A percentile compares a stretch with the other conserved stretches of the same genome.
Conservation (phyloP, 2,329 filamentous ascomycete species). For the Setomelanomma holmii region DNA sequence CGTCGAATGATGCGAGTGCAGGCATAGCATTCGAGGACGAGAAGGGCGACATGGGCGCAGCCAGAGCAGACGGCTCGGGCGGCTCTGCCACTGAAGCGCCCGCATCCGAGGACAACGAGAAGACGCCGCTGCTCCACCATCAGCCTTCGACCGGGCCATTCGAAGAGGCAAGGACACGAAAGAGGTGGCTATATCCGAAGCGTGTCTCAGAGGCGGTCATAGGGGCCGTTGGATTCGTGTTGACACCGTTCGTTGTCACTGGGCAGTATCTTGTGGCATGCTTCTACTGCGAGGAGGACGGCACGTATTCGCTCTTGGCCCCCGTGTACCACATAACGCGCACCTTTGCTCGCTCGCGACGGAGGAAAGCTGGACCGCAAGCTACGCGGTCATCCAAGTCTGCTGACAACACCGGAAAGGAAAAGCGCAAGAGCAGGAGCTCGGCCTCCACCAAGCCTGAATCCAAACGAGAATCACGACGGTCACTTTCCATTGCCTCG, state of each 20-base stretch:
- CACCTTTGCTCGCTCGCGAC: conserved; percentile 54
- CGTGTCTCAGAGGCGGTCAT: conserved; percentile 75
- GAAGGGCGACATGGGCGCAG: conserved; percentile 41
- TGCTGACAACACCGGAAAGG: conserved; percentile 38
- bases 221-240: conserved; percentile 77
- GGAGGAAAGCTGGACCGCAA: conserved; percentile 40
- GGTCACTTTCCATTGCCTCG: conserved; percentile 54
- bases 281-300: conserved; percentile 83
- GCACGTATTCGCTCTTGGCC: conserved; percentile 77
- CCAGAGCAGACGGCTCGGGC: conserved; percentile 23
- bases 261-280: conserved; percentile 82
- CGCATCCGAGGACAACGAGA: conserved; percentile 64
- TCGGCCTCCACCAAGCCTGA: conserved; percentile 30
- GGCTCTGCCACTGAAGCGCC: conserved; percentile 36
- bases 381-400: conserved; percentile 32
- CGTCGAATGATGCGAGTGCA: conserved; percentile 46
- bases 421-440: conserved; percentile 40
- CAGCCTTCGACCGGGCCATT: conserved; percentile 29
- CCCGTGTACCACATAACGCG: conserved; percentile 70
- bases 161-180: conserved; percentile 45
- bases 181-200: conserved; percentile 65
- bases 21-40: conserved; percentile 34
- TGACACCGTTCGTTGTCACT: conserved; percentile 80
- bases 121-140: conserved; percentile 68
- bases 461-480: conserved; percentile 39